Conservation (phyloP, 1,284 basidiomycete genomes). For the Trametes polyzona region DNA sequence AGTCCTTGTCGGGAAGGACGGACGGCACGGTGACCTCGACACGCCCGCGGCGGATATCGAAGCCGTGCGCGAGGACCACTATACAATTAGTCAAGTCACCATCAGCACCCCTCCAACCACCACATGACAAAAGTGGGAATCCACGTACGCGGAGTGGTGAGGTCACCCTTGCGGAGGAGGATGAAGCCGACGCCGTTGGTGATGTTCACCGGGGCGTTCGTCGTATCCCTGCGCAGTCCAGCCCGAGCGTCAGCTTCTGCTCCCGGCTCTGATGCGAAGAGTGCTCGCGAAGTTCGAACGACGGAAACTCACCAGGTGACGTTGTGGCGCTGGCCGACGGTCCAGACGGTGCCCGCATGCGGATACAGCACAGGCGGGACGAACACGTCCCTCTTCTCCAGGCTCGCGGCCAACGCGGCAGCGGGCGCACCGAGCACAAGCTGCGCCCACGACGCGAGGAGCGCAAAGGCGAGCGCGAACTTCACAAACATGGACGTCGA, state of each 20-base stretch:
- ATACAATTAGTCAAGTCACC: not conserved
- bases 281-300: not conserved
- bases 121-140: not conserved
- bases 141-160: constrained; percentile 12
- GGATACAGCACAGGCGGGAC: constrained; percentile 31
- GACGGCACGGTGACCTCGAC: constrained; percentile 33
- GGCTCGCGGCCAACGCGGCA: not conserved
- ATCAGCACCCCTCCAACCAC: not conserved
- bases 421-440: constrained; percentile 13
- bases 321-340: constrained; percentile 29
- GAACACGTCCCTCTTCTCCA: constrained; percentile 24
- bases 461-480: constrained; percentile 9
- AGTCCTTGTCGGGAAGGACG: constrained; percentile 28
- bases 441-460: constrained; percentile 15
- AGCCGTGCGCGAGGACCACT: constrained; percentile 26
- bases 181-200: constrained; percentile 30
- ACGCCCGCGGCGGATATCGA: constrained; percentile 29
- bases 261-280: not conserved
- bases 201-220: constrained; percentile 29
- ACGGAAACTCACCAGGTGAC: constrained; percentile 34
- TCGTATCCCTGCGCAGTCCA: constrained; percentile 24
- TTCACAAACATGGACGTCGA: constrained; percentile 7
- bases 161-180: constrained; percentile 23
- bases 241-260: not conserved
- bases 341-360: constrained; percentile 30